phyloP scores from a whole-genome alignment of 345 rosid species.

The Mallotus nudiflorus region DNA sequence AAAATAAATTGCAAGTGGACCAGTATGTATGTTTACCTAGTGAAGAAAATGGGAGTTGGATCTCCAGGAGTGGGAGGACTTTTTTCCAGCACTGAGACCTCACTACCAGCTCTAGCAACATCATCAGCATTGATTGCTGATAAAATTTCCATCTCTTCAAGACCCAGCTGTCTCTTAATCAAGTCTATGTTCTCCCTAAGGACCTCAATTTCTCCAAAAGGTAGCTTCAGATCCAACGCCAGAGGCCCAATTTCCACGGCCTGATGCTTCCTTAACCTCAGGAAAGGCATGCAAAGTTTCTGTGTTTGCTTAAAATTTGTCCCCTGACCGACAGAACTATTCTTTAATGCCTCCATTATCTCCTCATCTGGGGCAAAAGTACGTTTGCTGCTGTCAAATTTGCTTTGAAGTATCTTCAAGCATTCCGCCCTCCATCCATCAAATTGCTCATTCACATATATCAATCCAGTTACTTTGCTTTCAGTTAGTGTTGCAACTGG shows the following conservation, averaged over 20 bases:
- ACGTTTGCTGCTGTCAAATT: slow-evolving; percentile 43
- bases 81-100: slow-evolving; percentile 48
- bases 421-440: slow-evolving; percentile 92
- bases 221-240: slow-evolving; percentile 74
- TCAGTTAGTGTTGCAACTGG: slow-evolving; percentile 49
- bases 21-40: slow-evolving; percentile 33
- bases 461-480: slow-evolving; percentile 52
- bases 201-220: slow-evolving; percentile 86
- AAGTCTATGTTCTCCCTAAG: slow-evolving; percentile 70
- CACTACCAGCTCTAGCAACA: slow-evolving; percentile 52
- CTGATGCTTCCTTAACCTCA: slow-evolving; percentile 86
- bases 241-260: slow-evolving; percentile 61
- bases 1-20: neutral
- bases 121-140: slow-evolving; percentile 49
- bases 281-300: slow-evolving; percentile 85
- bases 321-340: slow-evolving; percentile 50
- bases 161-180: slow-evolving; percentile 75
- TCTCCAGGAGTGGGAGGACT: slow-evolving; percentile 85
- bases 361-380: slow-evolving; percentile 64
- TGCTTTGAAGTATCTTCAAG: slow-evolving; percentile 64
- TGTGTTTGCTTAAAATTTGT: slow-evolving; percentile 63
- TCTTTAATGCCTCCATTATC: slow-evolving; percentile 59
- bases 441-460: slow-evolving; percentile 76
- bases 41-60: slow-evolving; percentile 74
- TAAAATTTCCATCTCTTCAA: slow-evolving; percentile 61